Evolutionary conservation across 192 early-diverging fungal species (phyloP), one percentile per base, ranked within the genome.

Genomic region (Umbelopsis vinacea): DNA sequence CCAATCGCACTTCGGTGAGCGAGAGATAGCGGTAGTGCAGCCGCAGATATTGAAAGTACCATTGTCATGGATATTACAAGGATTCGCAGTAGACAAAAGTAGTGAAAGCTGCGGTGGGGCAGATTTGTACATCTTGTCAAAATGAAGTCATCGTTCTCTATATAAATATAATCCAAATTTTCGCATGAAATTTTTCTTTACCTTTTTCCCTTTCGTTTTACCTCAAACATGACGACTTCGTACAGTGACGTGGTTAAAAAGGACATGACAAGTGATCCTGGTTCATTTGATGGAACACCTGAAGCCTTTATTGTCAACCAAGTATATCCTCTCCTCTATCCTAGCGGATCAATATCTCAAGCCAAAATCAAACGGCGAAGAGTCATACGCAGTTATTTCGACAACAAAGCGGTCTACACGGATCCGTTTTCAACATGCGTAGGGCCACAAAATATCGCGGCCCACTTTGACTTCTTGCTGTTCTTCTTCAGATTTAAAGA

Each of bases 1-100:
- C 19, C 57, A 26, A 63, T 29, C 57, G 10, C 23, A 26, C 14
- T 35, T 15, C 33, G 35, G 12, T 33, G 57, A 37, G 33, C 26
- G 57, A n/a, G 57, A 63, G 6, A 7, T 8, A n/a, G 29, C 33
- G 11, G 35, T 63, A 11, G 57, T 63, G 19, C 57, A 37, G 33
- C 57, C 57, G 8, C 57, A 63, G 12, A 37, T 14, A 17, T 15
- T 63, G 29, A 37, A 63, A 12, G 57, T 63, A 14, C 35, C 57
- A 38, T 63, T 63, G 33, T 63, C 57, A 37, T 63, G 57, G 57
- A 38, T 63, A 63, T 63, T 63, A 63, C 57, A 63, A 29, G 57
- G 57, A 37, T 38, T 63, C 35, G 33, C 15, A 6, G 35, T 11
- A 14, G 15, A 29, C 29, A 37, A 63, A 26, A 37, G 23, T 29